phyloP scores from a whole-genome alignment of 257 asterid species.

The Gardenia jasminoides region DNA sequence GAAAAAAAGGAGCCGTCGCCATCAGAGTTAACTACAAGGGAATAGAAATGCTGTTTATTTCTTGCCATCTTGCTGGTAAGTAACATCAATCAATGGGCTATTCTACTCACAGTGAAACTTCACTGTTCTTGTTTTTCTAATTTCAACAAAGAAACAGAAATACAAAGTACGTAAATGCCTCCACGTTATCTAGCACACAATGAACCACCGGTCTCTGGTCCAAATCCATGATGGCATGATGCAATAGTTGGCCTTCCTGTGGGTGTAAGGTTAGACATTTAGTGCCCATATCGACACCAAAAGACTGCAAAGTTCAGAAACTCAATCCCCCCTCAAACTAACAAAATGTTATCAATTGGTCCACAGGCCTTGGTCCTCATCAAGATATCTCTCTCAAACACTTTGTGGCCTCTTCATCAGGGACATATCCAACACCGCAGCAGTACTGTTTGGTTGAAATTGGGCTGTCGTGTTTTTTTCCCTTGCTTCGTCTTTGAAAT shows the following conservation, averaged over 20 bases:
- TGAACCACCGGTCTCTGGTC: neutral
- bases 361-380: no score
- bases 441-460: neutral
- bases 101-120: neutral
- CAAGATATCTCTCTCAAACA: no score
- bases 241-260: neutral
- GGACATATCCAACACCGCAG: neutral
- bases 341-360: no score
- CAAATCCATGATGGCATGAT: neutral
- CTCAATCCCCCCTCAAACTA: no score
- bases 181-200: neutral
- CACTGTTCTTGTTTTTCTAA: no score
- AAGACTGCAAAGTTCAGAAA: no score
- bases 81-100: neutral
- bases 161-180: no score
- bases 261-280: neutral
- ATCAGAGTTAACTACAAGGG: constrained; percentile 49
- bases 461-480: no score
- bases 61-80: constrained; percentile 75
- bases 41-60: constrained; percentile 49
- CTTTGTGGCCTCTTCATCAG: neutral
- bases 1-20: constrained; percentile 74
- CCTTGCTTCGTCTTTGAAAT: neutral
- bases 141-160: no score
- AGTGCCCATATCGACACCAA: no score